Conservation (phyloP, 805 yeast species). For the Saccharomyces mikatae region DNA sequence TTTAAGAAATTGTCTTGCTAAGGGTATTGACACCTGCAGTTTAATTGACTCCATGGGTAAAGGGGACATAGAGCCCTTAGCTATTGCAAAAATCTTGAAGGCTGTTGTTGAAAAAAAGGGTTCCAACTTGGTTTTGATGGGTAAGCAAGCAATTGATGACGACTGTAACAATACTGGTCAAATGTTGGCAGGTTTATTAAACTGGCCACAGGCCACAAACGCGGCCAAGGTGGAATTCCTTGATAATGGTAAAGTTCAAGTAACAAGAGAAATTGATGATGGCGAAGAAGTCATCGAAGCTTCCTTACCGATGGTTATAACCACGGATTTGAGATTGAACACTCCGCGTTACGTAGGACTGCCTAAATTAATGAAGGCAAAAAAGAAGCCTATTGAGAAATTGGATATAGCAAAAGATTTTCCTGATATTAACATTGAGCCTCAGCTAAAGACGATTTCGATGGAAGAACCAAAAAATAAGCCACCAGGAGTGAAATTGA, state of each 20-base stretch:
- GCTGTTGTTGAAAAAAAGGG: constrained; percentile 61
- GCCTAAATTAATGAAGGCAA: constrained; percentile 97
- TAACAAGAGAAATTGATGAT: constrained; percentile 91
- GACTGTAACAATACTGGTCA: constrained; percentile 95
- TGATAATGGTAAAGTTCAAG: constrained; percentile 46
- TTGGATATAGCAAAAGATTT: constrained; percentile 52
- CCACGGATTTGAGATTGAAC: constrained; percentile 89
- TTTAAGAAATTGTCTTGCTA: constrained; percentile 82
- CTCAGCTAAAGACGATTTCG: constrained; percentile 58
- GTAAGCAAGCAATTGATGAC: constrained; percentile 95
- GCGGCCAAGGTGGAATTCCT: constrained; percentile 74
- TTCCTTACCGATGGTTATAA: constrained; percentile 73
- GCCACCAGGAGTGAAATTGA: constrained; percentile 73
- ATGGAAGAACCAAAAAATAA: constrained; percentile 84
- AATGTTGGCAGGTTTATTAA: constrained; percentile 84
- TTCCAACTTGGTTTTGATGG: constrained; percentile 77
- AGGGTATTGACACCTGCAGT: constrained; percentile 86
- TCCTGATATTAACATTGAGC: constrained; percentile 49
- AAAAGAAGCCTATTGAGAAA: constrained; percentile 83
- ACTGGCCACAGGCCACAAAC: constrained; percentile 96
- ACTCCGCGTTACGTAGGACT: constrained; percentile 93
- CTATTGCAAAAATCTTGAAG: constrained; percentile 77
- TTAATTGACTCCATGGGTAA: constrained; percentile 68
- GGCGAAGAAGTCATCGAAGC: constrained; percentile 81
- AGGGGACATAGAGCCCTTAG: constrained; percentile 67